Conservation (phyloP, 2,329 filamentous ascomycete species). For the Fusarium annulatum region DNA sequence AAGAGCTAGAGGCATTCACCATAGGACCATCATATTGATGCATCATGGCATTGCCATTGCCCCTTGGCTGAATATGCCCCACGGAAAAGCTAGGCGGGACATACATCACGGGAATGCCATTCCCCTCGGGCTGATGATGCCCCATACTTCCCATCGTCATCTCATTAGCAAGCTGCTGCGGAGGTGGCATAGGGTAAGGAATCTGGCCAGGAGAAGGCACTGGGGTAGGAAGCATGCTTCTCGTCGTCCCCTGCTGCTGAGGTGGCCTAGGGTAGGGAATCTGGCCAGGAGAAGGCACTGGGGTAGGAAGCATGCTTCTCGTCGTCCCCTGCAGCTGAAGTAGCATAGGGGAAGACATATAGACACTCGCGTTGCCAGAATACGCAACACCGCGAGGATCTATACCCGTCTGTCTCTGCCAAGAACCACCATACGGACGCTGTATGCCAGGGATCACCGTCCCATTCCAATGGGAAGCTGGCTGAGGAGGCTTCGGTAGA, state of each 20-base stretch:
- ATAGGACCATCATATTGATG: no score
- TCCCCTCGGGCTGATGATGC: no score
- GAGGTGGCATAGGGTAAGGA: background rate
- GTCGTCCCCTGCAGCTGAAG: no score
- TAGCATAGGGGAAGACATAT: background rate
- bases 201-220: background rate
- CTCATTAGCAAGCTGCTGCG: background rate
- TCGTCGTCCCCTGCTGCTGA: background rate
- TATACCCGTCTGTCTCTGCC: background rate
- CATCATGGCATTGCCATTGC: no score
- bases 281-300: no score
- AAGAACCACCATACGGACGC: background rate
- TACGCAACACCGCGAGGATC: background rate
- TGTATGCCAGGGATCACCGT: background rate
- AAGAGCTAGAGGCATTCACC: no score
- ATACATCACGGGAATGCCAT: no score
- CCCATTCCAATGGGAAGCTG: background rate
- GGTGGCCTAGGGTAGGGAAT: background rate
- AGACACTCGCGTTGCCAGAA: background rate
- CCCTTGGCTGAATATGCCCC: no score
- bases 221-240: background rate
- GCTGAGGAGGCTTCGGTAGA: background rate
- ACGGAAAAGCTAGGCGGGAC: no score
- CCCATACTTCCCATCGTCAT: background rate
- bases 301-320: no score